These are phyloP conservation scores for Lipomyces yamanashiensis DNA, from an alignment of 805 yeast genomes.

Conservation along the genomic window DNA sequence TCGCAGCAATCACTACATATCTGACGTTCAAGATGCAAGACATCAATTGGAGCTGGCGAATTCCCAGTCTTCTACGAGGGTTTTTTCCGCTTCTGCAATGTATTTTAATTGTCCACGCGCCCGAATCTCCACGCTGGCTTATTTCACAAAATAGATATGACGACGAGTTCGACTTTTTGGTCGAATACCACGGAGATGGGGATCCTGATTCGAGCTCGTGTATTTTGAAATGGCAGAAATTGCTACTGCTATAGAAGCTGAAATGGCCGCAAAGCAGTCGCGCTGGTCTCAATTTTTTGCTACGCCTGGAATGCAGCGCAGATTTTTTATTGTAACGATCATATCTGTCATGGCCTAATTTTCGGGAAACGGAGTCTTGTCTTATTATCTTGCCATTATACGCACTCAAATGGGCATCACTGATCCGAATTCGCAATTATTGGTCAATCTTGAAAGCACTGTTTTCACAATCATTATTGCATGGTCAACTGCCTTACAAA, in stretches of 20 bases:
- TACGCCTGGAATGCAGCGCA: constrained; percentile 50
- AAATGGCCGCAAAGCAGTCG: constrained; percentile 49
- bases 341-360: constrained; percentile 51
- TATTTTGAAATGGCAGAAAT: constrained; percentile 52
- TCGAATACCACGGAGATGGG: constrained; percentile 51
- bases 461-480: constrained; percentile 45
- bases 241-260: constrained; percentile 45
- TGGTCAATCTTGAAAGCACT: constrained; percentile 56
- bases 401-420: constrained; percentile 59
- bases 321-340: constrained; percentile 48
- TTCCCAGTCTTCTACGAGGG: constrained; percentile 61
- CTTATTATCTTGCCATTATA: constrained; percentile 58
- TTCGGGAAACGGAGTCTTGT: constrained; percentile 59
- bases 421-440: constrained; percentile 41
- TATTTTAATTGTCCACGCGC: constrained; percentile 50
- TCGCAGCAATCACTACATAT: constrained; percentile 56
- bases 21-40: constrained; percentile 48
- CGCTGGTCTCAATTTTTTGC: constrained; percentile 50
- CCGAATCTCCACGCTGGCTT: constrained; percentile 71
- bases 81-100: constrained; percentile 51
- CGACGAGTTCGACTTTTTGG: constrained; percentile 55
- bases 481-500: constrained; percentile 41
- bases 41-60: constrained; percentile 55
- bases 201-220: constrained; percentile 46
- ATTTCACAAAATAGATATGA: constrained; percentile 62